These are phyloP conservation scores for Tetratostichococcus sp. DNA, from an alignment of 139 green algal genomes.

Conservation along the genomic window DNA sequence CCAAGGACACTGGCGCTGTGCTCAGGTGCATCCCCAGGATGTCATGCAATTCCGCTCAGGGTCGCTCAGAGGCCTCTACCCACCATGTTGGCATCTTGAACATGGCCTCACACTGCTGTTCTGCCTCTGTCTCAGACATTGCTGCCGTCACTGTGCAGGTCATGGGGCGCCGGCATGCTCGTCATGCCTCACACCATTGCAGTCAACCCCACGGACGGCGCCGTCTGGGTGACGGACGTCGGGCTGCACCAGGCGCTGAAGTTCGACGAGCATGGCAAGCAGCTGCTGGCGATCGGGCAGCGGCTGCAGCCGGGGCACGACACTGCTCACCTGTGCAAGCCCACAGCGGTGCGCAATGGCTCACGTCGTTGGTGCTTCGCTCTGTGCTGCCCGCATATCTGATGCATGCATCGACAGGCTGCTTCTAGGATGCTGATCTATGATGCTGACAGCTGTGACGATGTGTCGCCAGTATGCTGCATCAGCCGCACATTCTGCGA, in stretches of 20 bases:
- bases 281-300: slow-evolving; percentile 52
- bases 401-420: too few species aligned
- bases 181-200: slow-evolving; percentile 83
- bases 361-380: too few species aligned
- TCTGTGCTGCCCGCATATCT: too few species aligned
- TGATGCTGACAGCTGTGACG: too few species aligned
- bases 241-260: slow-evolving; percentile 62
- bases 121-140: neutral
- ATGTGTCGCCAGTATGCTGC: too few species aligned
- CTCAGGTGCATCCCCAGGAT: too few species aligned
- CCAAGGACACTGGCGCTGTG: slow-evolving; percentile 45
- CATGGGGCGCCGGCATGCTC: slow-evolving; percentile 51
- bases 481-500: too few species aligned
- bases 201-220: slow-evolving; percentile 43
- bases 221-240: slow-evolving; percentile 67
- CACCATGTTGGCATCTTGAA: too few species aligned
- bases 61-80: too few species aligned
- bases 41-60: too few species aligned
- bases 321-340: slow-evolving; percentile 67
- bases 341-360: slow-evolving; percentile 57
- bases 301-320: slow-evolving; percentile 38
- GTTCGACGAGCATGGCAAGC: slow-evolving; percentile 37
- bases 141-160: neutral
- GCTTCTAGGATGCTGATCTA: too few species aligned
- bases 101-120: too few species aligned